A percentile compares a stretch with the other conserved stretches of the same genome.
These are phyloP conservation scores for Nannizzia gypsea DNA, from an alignment of 2,329 filamentous ascomycete species.

Conservation along the genomic window DNA sequence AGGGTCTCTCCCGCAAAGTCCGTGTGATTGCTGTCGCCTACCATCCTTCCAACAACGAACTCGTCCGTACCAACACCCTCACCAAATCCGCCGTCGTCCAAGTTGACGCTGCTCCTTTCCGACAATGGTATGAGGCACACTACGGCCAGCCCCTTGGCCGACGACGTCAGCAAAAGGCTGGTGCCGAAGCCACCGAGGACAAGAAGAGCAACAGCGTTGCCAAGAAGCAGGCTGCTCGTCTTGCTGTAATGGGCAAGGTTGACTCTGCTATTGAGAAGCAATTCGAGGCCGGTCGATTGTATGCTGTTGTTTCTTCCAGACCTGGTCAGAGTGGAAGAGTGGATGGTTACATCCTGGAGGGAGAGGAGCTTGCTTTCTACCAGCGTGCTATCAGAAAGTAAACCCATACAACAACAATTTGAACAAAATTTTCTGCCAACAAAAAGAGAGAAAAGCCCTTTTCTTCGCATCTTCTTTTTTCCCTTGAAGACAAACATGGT, in stretches of 20 bases:
- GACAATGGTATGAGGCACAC: slow-evolving; percentile 99
- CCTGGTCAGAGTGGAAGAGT: slow-evolving; percentile 93
- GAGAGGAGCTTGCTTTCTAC: slow-evolving; percentile 99
- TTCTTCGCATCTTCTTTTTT: slow-evolving; percentile 14
- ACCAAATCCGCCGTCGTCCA: slow-evolving; percentile 98
- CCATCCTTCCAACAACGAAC: slow-evolving; percentile 99
- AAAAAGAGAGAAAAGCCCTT: neutral
- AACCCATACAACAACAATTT: slow-evolving; percentile 25
- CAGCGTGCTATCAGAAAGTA: slow-evolving; percentile 99
- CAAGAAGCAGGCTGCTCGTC: slow-evolving; percentile 90
- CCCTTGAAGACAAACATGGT: slow-evolving; percentile 15
- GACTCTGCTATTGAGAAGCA: slow-evolving; percentile 88
- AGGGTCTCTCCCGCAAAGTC: slow-evolving; percentile 96
- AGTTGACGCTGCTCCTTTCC: slow-evolving; percentile 96
- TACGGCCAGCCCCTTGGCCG: slow-evolving; percentile 86
- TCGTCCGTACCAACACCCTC: slow-evolving; percentile 99
- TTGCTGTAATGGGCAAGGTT: slow-evolving; percentile 78
- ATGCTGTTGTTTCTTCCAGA: slow-evolving; percentile 81
- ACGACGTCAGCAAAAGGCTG: slow-evolving; percentile 71
- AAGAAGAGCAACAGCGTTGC: slow-evolving; percentile 95
- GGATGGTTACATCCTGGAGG: slow-evolving; percentile 97
- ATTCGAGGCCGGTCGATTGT: slow-evolving; percentile 98
- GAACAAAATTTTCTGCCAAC: slow-evolving; percentile 16
- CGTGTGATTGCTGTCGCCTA: slow-evolving; percentile 97
- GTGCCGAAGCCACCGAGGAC: slow-evolving; percentile 44